These are phyloP conservation scores for Abrus precatorius DNA, from an alignment of 306 rosid species.

Conservation along the genomic window DNA sequence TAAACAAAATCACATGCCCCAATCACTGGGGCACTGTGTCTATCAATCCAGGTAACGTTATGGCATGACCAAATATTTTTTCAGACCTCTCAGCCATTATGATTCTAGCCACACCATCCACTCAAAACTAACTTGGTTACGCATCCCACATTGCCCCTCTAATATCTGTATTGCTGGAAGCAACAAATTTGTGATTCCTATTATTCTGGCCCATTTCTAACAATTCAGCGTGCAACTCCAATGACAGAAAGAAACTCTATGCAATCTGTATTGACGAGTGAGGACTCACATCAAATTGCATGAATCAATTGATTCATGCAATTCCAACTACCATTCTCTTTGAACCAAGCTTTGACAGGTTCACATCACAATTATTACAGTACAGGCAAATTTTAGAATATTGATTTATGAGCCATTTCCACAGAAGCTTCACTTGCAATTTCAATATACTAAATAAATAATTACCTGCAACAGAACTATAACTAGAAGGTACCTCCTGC, in stretches of 20 bases:
- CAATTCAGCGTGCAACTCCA: constrained; percentile 10
- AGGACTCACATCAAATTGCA: constrained; percentile 24
- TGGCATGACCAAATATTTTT: neutral
- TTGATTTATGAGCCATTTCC: constrained; percentile 56
- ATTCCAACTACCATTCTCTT: constrained; percentile 33
- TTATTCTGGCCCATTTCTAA: neutral
- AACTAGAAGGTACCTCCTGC: constrained; percentile 99
- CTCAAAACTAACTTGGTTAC: constrained; percentile 20
- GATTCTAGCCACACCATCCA: constrained; percentile 20
- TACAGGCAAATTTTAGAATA: constrained; percentile 44
- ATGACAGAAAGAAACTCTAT: constrained; percentile 16
- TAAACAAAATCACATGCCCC: neutral
- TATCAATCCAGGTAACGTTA: neutral
- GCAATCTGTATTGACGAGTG: neutral
- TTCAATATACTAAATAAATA: constrained; percentile 64
- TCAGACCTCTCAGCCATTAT: constrained; percentile 7
- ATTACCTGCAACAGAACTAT: constrained; percentile 99
- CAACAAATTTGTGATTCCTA: constrained; percentile 16
- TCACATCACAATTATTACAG: constrained; percentile 38
- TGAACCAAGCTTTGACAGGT: constrained; percentile 44
- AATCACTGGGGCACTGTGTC: neutral
- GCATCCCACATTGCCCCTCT: neutral
- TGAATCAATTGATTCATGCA: neutral
- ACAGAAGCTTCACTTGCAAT: constrained; percentile 69
- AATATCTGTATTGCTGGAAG: constrained; percentile 18